These are phyloP conservation scores for Leccinum olivaceopallidum DNA, from an alignment of 768 basidiomycete species.

Conservation along the genomic window DNA sequence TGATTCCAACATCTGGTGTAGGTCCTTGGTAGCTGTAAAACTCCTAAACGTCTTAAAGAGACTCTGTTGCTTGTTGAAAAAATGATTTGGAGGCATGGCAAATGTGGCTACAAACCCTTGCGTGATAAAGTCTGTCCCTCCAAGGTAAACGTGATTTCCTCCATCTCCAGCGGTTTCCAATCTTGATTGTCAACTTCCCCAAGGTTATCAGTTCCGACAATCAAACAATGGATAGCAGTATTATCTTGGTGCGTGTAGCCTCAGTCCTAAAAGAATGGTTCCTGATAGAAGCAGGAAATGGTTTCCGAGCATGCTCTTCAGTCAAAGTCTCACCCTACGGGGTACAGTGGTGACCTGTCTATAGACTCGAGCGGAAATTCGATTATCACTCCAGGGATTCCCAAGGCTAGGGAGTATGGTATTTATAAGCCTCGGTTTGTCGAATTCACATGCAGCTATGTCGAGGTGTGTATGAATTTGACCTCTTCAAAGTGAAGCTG, in stretches of 20 bases:
- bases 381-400: conserved; percentile 45
- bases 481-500: neutral
- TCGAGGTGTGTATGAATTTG: conserved; percentile 49
- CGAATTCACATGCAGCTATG: conserved; percentile 68
- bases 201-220: conserved; percentile 44
- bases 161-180: neutral
- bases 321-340: conserved; percentile 52
- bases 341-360: conserved; percentile 41
- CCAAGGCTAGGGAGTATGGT: conserved; percentile 46
- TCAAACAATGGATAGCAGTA: conserved; percentile 53
- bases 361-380: conserved; percentile 53
- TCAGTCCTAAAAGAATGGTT: neutral
- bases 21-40: conserved; percentile 54
- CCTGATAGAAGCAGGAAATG: conserved; percentile 53
- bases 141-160: conserved; percentile 47
- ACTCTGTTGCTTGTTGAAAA: conserved; percentile 55
- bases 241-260: conserved; percentile 54
- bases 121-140: conserved; percentile 71
- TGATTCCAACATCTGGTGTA: conserved; percentile 11
- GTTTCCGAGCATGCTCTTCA: conserved; percentile 69
- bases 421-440: conserved; percentile 69
- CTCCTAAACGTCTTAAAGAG: conserved; percentile 70
- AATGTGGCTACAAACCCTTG: conserved; percentile 67
- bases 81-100: conserved; percentile 64
- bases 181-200: neutral